Evolutionary conservation across 2,329 filamentous ascomycete genomes (phyloP).

Genomic region (Davidsoniella australis): DNA sequence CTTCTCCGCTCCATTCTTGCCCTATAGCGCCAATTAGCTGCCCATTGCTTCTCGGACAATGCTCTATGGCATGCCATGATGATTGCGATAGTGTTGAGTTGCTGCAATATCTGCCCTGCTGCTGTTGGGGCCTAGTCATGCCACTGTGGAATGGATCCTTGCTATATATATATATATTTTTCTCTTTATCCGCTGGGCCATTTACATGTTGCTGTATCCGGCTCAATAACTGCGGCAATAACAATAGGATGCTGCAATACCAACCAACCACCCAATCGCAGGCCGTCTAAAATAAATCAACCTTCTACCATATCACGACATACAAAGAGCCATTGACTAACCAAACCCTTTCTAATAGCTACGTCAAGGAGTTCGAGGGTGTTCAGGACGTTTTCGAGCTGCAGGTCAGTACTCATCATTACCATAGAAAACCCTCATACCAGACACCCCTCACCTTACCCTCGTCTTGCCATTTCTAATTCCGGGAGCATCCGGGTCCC

Average conservation of each 20-base stretch:
- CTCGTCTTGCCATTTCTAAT: background rate
- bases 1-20: background rate
- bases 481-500: constrained; percentile 9
- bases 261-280: constrained; percentile 2
- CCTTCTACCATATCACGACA: background rate
- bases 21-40: background rate
- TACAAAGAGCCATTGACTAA: constrained; percentile 8
- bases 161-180: constrained; percentile 4
- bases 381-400: constrained; percentile 99
- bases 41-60: background rate
- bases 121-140: constrained; percentile 3
- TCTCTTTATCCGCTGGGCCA: background rate
- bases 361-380: constrained; percentile 91
- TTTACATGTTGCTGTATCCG: background rate
- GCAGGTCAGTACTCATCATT: constrained; percentile 48
- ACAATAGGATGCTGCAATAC: background rate
- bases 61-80: background rate
- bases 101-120: background rate
- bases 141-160: background rate
- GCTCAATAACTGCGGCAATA: background rate
- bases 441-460: background rate
- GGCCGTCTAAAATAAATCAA: constrained; percentile 1
- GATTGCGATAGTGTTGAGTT: background rate
- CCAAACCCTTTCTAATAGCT: constrained; percentile 37
- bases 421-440: background rate